Evolutionary conservation across 352 stramenopile species (phyloP), one percentile per base, ranked within the genome.

Genomic region (Phytophthora foliorum): DNA sequence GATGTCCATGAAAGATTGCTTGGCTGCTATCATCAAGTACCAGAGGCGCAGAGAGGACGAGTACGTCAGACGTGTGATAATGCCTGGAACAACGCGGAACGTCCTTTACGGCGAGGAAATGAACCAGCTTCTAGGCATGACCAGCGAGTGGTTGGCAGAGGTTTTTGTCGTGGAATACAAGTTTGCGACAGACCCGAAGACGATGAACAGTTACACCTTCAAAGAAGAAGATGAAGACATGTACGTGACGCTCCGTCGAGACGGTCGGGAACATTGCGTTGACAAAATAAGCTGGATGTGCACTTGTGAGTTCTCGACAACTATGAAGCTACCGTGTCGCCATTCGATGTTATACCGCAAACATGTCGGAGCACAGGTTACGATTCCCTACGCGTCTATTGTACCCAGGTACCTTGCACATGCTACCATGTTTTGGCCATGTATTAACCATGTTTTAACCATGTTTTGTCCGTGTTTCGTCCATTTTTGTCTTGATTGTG

Each of bases 251-350:
- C 13, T 52, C 16, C 11, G 13, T 1, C 19, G 44, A 2, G 44
- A 56, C 4, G 45, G 17, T 2, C 56, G 22, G 6, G 27, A 6
- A 5, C 31, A 63, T 17, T 31, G 56, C 8, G 44, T 48, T 3
- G 56, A 63, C 19, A 63, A 56, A 31, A 42, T 42, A 4, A n/a
- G 7, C 0, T 63, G 56, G 56, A 32, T 42, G 21, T 63, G 32
- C 24, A 22, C n/a, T 13, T 50, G 56, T 24, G 45, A 41, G 21
- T 63, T 56, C 4, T 56, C 45, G 5, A 6, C 17, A 0, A 63
- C 31, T 4, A 59, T 63, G 56, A 55, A 63, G 56, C 13, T 63
- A 14, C 56, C 56, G 14, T 63, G 44, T 14, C 17, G 45, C 0
- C 56, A 56, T 21, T 44, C 16, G 13, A 56, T 63, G 44, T 14